A percentile compares a stretch with the other conserved stretches of the same genome.
Conservation (phyloP, 139 green algal species). For the Pedinophyceae sp. region DNA sequence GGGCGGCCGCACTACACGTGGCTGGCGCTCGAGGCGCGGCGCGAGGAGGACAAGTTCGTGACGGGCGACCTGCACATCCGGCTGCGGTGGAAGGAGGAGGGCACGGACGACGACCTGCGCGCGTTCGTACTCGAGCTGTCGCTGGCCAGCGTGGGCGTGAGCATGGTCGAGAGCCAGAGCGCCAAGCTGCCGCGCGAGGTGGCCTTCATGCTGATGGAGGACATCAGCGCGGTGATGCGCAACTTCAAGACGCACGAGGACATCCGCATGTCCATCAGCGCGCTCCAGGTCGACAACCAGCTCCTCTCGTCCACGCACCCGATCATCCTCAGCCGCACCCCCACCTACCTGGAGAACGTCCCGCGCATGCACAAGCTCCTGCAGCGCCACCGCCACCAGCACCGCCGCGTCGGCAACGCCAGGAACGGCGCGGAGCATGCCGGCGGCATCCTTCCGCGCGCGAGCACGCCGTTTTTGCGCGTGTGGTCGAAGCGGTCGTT, state of each 20-base stretch:
- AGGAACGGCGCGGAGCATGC: no score
- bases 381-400: no score
- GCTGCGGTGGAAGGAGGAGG: constrained; percentile 18
- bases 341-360: constrained; percentile 24
- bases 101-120: background rate
- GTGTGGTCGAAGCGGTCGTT: background rate
- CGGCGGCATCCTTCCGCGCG: no score
- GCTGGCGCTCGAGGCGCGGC: constrained; percentile 12
- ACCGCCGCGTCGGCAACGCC: no score
- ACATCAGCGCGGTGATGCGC: constrained; percentile 13
- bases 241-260: constrained; percentile 8
- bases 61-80: constrained; percentile 19
- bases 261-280: constrained; percentile 17
- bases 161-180: constrained; percentile 16
- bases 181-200: constrained; percentile 16
- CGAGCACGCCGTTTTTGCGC: no score
- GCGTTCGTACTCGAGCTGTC: constrained; percentile 12
- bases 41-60: background rate
- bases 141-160: constrained; percentile 23
- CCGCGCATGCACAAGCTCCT: no score
- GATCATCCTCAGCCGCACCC: constrained; percentile 30
- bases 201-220: constrained; percentile 14
- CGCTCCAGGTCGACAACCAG: constrained; percentile 48
- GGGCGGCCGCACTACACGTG: constrained; percentile 25
- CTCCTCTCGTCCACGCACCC: constrained; percentile 34